phyloP scores from a whole-genome alignment of 2,329 filamentous ascomycete genomes.

The Aspergillus quadrilineatus region DNA sequence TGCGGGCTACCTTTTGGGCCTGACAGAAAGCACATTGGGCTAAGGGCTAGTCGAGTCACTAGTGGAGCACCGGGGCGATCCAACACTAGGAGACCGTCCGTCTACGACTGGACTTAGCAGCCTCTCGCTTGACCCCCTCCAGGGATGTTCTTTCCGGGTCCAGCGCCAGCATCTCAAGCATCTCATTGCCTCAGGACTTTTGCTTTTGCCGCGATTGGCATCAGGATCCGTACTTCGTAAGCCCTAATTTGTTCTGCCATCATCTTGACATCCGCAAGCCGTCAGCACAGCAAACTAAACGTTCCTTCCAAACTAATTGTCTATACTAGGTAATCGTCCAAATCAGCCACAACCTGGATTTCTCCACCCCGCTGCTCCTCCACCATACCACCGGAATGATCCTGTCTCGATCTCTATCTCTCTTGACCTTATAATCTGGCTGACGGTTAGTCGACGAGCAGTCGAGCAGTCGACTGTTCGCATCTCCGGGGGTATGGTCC shows the following conservation, averaged over 20 bases:
- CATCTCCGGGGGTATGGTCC: background rate
- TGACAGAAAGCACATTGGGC: slow-evolving; percentile 19
- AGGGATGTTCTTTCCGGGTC: slow-evolving; percentile 14
- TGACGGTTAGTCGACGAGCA: background rate
- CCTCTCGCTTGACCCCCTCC: background rate
- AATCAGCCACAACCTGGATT: background rate
- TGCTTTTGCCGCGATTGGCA: slow-evolving; percentile 3
- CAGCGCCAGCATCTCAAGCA: background rate
- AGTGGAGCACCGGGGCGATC: slow-evolving; percentile 8
- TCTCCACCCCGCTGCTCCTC: background rate
- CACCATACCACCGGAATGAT: no score
- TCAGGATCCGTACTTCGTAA: background rate
- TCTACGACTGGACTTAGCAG: no score
- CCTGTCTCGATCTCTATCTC: background rate
- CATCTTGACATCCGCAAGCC: background rate
- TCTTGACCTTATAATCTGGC: background rate
- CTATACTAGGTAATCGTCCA: background rate
- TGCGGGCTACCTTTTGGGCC: background rate
- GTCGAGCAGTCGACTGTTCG: background rate
- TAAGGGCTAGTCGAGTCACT: slow-evolving; percentile 11
- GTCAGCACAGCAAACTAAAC: background rate
- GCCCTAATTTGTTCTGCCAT: background rate
- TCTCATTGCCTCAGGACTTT: slow-evolving; percentile 8
- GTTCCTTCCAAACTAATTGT: background rate
- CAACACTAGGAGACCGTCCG: slow-evolving; percentile 6